Evolutionary conservation across 257 asterid genomes (phyloP).

Genomic region (Solanum chilense): DNA sequence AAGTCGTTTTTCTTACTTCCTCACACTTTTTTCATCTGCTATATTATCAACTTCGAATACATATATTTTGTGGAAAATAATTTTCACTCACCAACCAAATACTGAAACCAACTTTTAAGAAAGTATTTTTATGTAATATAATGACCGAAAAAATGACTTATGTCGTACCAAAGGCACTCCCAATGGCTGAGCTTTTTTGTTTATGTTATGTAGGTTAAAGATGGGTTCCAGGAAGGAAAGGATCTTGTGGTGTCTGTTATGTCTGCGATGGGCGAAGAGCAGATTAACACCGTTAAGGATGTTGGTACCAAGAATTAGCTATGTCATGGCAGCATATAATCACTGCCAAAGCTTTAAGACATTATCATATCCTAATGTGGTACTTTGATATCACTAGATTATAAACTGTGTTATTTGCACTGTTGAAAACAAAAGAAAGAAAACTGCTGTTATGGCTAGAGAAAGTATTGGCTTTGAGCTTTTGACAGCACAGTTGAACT

Average conservation of each 20-base stretch:
- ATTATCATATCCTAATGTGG: not conserved
- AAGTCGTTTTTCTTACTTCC: not conserved
- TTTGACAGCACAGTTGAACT: not conserved
- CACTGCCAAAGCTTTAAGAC: not conserved
- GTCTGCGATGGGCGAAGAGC: conserved; percentile 84
- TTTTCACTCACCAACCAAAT: too few relatives aligned
- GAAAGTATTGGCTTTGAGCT: not conserved
- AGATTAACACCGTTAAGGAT: conserved; percentile 57
- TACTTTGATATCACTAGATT: not conserved
- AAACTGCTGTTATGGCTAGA: not conserved
- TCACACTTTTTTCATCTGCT: too few relatives aligned
- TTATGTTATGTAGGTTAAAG: conserved; percentile 25
- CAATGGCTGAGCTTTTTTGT: not conserved
- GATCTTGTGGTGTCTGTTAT: conserved; percentile 55
- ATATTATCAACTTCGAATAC: too few relatives aligned
- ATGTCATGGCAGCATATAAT: not conserved
- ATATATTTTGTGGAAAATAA: too few relatives aligned
- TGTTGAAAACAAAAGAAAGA: not conserved
- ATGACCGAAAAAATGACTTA: not conserved
- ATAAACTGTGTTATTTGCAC: not conserved
- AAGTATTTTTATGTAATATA: not conserved
- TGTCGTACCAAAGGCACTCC: not conserved
- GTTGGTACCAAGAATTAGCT: conserved; percentile 36
- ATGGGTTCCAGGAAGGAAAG: conserved; percentile 64
- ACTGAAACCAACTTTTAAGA: not conserved